These are phyloP conservation scores for Xylariaceae sp. DNA, from an alignment of 2,329 filamentous ascomycete species.

Conservation along the genomic window DNA sequence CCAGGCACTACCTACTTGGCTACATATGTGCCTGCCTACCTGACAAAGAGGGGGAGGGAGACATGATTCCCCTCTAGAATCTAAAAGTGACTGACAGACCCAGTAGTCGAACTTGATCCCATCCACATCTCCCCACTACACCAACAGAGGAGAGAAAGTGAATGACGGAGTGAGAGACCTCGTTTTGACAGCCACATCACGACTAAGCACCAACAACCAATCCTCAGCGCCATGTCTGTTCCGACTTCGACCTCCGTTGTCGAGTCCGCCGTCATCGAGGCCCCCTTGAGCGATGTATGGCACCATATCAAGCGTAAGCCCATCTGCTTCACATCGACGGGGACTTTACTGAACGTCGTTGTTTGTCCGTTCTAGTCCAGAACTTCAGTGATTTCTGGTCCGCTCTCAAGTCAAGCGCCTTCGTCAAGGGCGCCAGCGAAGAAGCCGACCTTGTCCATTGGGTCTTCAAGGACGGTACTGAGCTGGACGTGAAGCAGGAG, in stretches of 20 bases:
- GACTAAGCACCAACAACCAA: too few species aligned
- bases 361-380: constrained; percentile 38
- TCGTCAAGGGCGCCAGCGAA: constrained; percentile 55
- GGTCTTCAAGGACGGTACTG: constrained; percentile 65
- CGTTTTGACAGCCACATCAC: too few species aligned
- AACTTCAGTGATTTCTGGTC: constrained; percentile 64
- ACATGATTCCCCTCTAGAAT: too few species aligned
- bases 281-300: constrained; percentile 62
- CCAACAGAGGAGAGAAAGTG: too few species aligned
- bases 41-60: too few species aligned
- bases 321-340: not conserved
- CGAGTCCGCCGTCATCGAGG: constrained; percentile 64
- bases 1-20: too few species aligned
- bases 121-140: too few species aligned
- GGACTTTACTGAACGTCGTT: not conserved
- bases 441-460: constrained; percentile 65
- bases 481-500: constrained; percentile 69
- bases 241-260: constrained; percentile 62
- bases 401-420: constrained; percentile 56
- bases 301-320: constrained; percentile 61
- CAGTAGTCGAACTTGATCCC: too few species aligned
- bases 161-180: too few species aligned
- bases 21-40: too few species aligned
- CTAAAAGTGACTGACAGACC: too few species aligned
- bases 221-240: constrained; percentile 28